These are phyloP conservation scores for Stellera chamaejasme DNA, from an alignment of 345 rosid genomes.

Conservation along the genomic window DNA sequence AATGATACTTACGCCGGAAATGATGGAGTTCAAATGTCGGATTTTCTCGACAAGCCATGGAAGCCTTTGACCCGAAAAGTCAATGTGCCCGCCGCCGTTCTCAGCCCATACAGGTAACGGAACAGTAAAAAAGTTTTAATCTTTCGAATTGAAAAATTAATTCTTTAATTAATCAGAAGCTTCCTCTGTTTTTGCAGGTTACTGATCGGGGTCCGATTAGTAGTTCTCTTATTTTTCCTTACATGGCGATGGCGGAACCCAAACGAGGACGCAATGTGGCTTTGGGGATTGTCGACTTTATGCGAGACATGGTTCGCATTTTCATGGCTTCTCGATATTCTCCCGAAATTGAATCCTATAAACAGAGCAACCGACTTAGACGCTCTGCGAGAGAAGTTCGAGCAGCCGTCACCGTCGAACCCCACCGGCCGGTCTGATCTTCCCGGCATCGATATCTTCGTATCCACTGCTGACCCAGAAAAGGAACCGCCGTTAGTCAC, in stretches of 20 bases:
- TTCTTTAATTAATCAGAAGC: not conserved
- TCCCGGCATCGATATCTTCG: conserved; percentile 74
- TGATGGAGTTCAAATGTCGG: conserved; percentile 57
- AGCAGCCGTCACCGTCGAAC: conserved; percentile 57
- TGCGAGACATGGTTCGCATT: conserved; percentile 95
- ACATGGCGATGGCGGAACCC: conserved; percentile 74
- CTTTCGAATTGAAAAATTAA: not conserved
- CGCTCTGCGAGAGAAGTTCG: conserved; percentile 76
- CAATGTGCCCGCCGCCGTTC: conserved; percentile 44
- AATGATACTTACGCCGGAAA: conserved; percentile 26
- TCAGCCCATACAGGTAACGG: conserved; percentile 73
- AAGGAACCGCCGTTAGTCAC: conserved; percentile 96
- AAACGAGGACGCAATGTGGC: conserved; percentile 77
- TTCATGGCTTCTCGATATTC: conserved; percentile 80
- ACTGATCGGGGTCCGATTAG: conserved; percentile 45
- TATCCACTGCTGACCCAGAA: conserved; percentile 88
- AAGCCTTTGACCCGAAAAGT: conserved; percentile 85
- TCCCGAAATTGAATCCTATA: conserved; percentile 82
- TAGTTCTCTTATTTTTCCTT: conserved; percentile 45
- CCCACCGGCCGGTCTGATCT: conserved; percentile 88
- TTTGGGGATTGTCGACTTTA: conserved; percentile 73
- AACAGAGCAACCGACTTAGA: conserved; percentile 72
- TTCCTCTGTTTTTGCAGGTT: conserved; percentile 27
- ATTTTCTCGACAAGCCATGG: conserved; percentile 97
- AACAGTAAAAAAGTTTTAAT: not conserved